These are phyloP conservation scores for Gynandropsis gynandra DNA, from an alignment of 345 rosid species.

Conservation along the genomic window DNA sequence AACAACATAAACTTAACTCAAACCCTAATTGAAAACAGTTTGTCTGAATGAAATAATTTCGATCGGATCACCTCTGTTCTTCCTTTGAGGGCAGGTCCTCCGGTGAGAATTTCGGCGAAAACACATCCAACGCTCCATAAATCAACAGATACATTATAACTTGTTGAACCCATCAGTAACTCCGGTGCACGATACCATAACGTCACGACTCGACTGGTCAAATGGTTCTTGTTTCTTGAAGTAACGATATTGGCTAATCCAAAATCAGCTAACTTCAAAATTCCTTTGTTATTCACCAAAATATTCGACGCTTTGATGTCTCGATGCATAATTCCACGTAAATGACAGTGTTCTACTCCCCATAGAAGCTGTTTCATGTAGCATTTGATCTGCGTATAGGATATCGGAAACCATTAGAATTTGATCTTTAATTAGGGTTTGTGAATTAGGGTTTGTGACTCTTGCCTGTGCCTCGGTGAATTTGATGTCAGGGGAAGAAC, in stretches of 20 bases:
- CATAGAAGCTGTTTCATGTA: slow-evolving; percentile 67
- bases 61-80: slow-evolving; percentile 40
- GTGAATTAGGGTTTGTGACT: slow-evolving; percentile 5
- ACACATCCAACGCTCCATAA: slow-evolving; percentile 84
- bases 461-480: slow-evolving; percentile 59
- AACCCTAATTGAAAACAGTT: too few species aligned
- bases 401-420: too few species aligned
- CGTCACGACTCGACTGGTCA: slow-evolving; percentile 76
- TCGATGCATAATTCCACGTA: slow-evolving; percentile 64
- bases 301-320: slow-evolving; percentile 71
- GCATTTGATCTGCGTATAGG: slow-evolving; percentile 58
- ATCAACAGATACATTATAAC: slow-evolving; percentile 59
- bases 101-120: slow-evolving; percentile 54
- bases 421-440: background rate
- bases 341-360: slow-evolving; percentile 71
- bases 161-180: slow-evolving; percentile 72
- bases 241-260: slow-evolving; percentile 61
- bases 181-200: slow-evolving; percentile 88
- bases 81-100: slow-evolving; percentile 70
- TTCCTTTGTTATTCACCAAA: slow-evolving; percentile 61
- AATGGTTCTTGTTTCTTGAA: slow-evolving; percentile 44
- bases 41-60: background rate
- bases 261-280: slow-evolving; percentile 65
- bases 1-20: too few species aligned
- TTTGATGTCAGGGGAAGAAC: slow-evolving; percentile 48